phyloP scores from a whole-genome alignment of 2,329 filamentous ascomycete genomes.

The Aspergillus brasiliensis region DNA sequence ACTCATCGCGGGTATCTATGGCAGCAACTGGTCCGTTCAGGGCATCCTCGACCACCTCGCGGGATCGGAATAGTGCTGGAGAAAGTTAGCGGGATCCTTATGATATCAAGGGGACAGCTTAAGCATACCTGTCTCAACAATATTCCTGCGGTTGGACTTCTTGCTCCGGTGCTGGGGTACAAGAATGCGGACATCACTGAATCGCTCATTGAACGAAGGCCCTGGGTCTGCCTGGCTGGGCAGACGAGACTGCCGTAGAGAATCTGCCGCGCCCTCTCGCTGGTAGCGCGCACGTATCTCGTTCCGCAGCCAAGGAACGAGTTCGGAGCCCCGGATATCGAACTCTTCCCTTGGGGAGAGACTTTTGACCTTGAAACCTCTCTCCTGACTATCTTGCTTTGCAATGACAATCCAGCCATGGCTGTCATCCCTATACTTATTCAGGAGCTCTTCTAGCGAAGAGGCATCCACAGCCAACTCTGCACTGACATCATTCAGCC shows the following conservation, averaged over 20 bases:
- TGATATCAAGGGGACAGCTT: slow-evolving; percentile 32
- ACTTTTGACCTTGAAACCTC: slow-evolving; percentile 73
- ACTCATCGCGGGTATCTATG: slow-evolving; percentile 82
- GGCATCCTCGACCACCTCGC: slow-evolving; percentile 69
- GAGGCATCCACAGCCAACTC: slow-evolving; percentile 81
- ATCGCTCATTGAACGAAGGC: slow-evolving; percentile 45
- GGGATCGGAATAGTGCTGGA: slow-evolving; percentile 55
- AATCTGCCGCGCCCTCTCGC: slow-evolving; percentile 52
- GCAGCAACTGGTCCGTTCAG: slow-evolving; percentile 79
- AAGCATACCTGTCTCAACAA: slow-evolving; percentile 75
- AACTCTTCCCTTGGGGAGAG: slow-evolving; percentile 77
- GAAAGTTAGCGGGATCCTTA: background rate
- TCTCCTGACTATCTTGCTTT: slow-evolving; percentile 64
- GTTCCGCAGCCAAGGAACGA: slow-evolving; percentile 76
- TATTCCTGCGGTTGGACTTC: slow-evolving; percentile 84
- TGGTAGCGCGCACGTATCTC: slow-evolving; percentile 80
- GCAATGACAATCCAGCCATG: slow-evolving; percentile 89
- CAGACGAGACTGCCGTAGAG: slow-evolving; percentile 46
- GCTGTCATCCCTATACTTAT: slow-evolving; percentile 70
- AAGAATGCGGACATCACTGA: slow-evolving; percentile 81
- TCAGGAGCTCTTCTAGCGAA: slow-evolving; percentile 72
- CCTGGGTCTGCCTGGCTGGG: slow-evolving; percentile 44
- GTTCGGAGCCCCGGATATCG: slow-evolving; percentile 72
- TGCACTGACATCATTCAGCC: slow-evolving; percentile 80
- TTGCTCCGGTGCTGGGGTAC: slow-evolving; percentile 81